These are phyloP conservation scores for Monoraphidium neglectum DNA, from an alignment of 139 green algal genomes.

Conservation along the genomic window DNA sequence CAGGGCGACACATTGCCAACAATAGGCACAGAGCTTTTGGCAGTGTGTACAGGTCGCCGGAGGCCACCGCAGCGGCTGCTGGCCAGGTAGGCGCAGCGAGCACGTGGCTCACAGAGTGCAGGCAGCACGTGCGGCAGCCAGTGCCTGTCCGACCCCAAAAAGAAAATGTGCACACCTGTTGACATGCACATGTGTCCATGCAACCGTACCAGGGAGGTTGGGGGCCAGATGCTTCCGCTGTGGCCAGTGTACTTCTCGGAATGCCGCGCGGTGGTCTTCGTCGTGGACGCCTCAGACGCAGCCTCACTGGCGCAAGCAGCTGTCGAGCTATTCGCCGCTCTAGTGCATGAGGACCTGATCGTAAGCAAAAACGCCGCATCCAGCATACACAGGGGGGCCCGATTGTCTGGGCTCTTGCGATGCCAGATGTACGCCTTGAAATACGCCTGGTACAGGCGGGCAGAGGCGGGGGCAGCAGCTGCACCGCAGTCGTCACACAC, in stretches of 20 bases:
- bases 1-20: slow-evolving; percentile 4
- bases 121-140: background rate
- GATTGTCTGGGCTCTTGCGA: too few species aligned
- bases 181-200: too few species aligned
- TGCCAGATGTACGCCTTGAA: too few species aligned
- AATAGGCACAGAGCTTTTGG: slow-evolving; percentile 17
- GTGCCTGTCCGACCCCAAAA: too few species aligned
- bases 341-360: slow-evolving; percentile 8
- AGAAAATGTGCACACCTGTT: too few species aligned
- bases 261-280: slow-evolving; percentile 23
- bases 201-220: slow-evolving; percentile 40
- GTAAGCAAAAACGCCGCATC: background rate
- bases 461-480: too few species aligned
- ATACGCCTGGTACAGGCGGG: too few species aligned
- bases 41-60: background rate
- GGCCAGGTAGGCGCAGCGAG: slow-evolving; percentile 2
- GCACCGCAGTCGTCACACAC: too few species aligned
- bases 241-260: slow-evolving; percentile 34
- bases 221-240: slow-evolving; percentile 32
- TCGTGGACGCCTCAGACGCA: slow-evolving; percentile 21
- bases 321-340: slow-evolving; percentile 10
- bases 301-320: background rate
- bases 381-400: too few species aligned
- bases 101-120: too few species aligned
- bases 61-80: background rate